Base-by-base conservation (phyloP, 2,329 filamentous ascomycete genomes). In the Stemphylium beticola region DNA sequence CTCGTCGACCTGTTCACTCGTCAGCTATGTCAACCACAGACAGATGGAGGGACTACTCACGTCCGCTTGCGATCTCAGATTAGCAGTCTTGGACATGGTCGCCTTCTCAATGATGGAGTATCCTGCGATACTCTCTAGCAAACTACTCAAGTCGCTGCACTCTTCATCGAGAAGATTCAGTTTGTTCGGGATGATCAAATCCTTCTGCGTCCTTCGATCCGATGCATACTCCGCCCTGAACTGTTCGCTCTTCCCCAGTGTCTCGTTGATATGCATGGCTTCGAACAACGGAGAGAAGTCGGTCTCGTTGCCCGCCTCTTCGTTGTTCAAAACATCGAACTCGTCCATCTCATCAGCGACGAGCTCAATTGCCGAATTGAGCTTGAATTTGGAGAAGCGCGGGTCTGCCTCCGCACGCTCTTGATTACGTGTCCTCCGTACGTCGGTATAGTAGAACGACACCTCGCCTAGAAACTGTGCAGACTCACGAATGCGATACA, bases 71-170 rank as follows among this genome's bases (percentile, higher is more conserved):
- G 59, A 65, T 40, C 95, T 87, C 44, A 99, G 80, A 68, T 95
- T 91, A 1, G 92, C 91, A 0, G 89, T 88, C 62, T 90, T 89
- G 61, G 88, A 88, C 87, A 97, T 92, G 0, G 95, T 99, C 9
- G 92, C 91, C 67, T 91, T 92, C 74, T 99, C 95, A 36, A 99
- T 91, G 57, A 99, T 97, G 6, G 93, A 92, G 75, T 99, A 99
- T 0, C 95, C 95, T 20, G 93, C 89, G 74, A 99, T 96, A 49
- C 93, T 91, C 75, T 99, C 95, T 3, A 99, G 79, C 14, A 99
- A 78, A 72, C 89, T 96, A 73, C 92, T 96, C n/a, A 99, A 79
- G 44, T 90, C 91, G 4, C 88, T 85, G 48, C 92, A 90, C 64
- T 96, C 92, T 60, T 96, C 92, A 36, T 92, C 88, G 9, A 90